Conservation (phyloP, 2,329 filamentous ascomycete species). For the Hansfordia pulvinata region DNA sequence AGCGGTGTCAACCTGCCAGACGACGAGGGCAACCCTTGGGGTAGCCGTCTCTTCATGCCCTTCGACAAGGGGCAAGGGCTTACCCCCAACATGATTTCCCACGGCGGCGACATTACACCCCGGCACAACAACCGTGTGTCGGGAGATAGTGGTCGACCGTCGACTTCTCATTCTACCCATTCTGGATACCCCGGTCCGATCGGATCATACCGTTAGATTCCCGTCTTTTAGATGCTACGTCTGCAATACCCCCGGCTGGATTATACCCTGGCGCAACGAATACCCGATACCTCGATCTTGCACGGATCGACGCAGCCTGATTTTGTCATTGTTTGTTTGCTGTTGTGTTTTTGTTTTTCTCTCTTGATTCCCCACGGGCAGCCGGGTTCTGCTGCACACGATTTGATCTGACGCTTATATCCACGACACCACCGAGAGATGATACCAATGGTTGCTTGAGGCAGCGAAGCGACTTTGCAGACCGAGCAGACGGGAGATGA, state of each 20-base stretch:
- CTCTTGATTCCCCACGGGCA: conserved; percentile 11
- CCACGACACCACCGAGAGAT: conserved; percentile 17
- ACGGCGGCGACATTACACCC: conserved; percentile 71
- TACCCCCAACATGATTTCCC: conserved; percentile 40
- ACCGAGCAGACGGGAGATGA: conserved; percentile 15
- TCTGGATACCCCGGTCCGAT: conserved; percentile 92
- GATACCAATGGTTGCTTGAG: conserved; percentile 18
- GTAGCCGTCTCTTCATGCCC: conserved; percentile 49
- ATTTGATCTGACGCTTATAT: conserved; percentile 18
- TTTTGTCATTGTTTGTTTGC: conserved; percentile 20
- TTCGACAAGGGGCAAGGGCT: conserved; percentile 51
- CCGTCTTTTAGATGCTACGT: conserved; percentile 30
- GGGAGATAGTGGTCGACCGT: conserved; percentile 82
- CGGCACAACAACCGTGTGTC: conserved; percentile 74
- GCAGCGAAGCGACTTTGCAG: conserved; percentile 18
- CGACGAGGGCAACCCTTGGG: conserved; percentile 59
- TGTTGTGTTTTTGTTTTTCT: conserved; percentile 13
- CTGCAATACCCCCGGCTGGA: conserved; percentile 47
- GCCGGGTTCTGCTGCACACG: conserved; percentile 12
- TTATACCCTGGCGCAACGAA: conserved; percentile 53
- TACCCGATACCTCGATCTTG: conserved; percentile 30
- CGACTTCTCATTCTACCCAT: conserved; percentile 88
- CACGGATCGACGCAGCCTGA: conserved; percentile 31
- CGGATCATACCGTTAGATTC: conserved; percentile 77
- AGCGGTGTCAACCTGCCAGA: conserved; percentile 89